Evolutionary conservation across 1,284 basidiomycete species (phyloP).

Genomic region (Malassezia japonica): DNA sequence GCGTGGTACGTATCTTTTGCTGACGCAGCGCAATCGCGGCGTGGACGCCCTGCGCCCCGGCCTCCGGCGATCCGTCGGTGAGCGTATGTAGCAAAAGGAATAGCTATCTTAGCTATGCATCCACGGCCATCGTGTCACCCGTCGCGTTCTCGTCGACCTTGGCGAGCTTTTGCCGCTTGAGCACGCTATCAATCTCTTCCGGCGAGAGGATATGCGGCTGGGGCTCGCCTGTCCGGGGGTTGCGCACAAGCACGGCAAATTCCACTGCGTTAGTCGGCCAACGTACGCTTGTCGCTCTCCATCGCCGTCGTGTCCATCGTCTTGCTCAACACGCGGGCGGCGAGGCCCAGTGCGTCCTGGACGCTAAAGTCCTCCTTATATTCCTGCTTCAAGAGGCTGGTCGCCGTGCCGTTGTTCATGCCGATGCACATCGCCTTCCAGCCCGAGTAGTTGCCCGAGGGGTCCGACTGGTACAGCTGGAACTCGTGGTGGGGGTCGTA

Average conservation of each 20-base stretch:
- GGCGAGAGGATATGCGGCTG: slow-evolving; percentile 87
- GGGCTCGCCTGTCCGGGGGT: slow-evolving; percentile 66
- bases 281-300: slow-evolving; percentile 52
- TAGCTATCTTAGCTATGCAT: slow-evolving; percentile 25
- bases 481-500: slow-evolving; percentile 92
- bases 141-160: slow-evolving; percentile 60
- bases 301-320: slow-evolving; percentile 98
- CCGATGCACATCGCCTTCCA: slow-evolving; percentile 99
- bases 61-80: slow-evolving; percentile 9
- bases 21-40: slow-evolving; percentile 14
- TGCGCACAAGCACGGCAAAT: slow-evolving; percentile 82
- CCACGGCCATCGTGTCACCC: slow-evolving; percentile 32
- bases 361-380: slow-evolving; percentile 80
- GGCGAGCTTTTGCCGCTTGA: slow-evolving; percentile 71
- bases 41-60: slow-evolving; percentile 6
- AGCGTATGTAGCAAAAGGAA: slow-evolving; percentile 5
- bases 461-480: slow-evolving; percentile 97
- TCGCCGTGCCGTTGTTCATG: slow-evolving; percentile 87
- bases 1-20: slow-evolving; percentile 54
- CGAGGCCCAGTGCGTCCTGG: slow-evolving; percentile 68
- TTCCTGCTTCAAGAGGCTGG: slow-evolving; percentile 90
- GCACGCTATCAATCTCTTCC: slow-evolving; percentile 73
- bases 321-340: slow-evolving; percentile 92
- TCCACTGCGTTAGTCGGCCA: slow-evolving; percentile 60
- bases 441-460: slow-evolving; percentile 94